These are phyloP conservation scores for Leccinum subgranulosum DNA, from an alignment of 768 basidiomycete genomes.

Conservation along the genomic window DNA sequence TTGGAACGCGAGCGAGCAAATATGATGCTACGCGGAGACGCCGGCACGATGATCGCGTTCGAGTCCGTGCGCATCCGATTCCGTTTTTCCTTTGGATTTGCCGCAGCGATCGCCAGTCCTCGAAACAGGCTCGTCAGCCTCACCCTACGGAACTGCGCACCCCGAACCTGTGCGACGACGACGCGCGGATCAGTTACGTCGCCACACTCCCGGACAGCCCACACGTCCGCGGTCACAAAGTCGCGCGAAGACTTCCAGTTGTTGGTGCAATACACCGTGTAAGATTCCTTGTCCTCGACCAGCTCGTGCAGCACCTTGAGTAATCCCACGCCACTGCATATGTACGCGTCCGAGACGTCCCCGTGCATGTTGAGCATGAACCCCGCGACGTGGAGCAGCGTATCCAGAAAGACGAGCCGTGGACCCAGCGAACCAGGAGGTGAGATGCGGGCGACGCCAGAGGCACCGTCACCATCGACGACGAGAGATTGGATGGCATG, in stretches of 20 bases:
- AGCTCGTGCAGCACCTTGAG: constrained; percentile 45
- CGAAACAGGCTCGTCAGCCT: constrained; percentile 47
- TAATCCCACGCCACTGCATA: constrained; percentile 55
- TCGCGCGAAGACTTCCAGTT: constrained; percentile 42
- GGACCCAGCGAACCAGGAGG: constrained; percentile 42
- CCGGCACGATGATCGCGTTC: constrained; percentile 24
- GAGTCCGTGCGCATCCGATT: constrained; percentile 26
- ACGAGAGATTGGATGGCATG: constrained; percentile 55
- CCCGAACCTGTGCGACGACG: constrained; percentile 56
- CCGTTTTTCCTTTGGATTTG: constrained; percentile 10
- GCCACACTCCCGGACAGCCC: constrained; percentile 40
- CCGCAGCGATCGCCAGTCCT: constrained; percentile 36
- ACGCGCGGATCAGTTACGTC: constrained; percentile 20
- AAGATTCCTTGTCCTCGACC: constrained; percentile 40
- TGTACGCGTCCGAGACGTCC: constrained; percentile 50
- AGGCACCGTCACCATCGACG: constrained; percentile 44
- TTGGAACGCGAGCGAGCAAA: constrained; percentile 28
- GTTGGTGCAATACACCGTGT: constrained; percentile 51
- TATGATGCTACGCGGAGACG: constrained; percentile 28
- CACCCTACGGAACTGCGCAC: constrained; percentile 58
- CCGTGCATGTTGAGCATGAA: constrained; percentile 64
- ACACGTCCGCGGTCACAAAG: constrained; percentile 49
- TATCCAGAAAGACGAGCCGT: constrained; percentile 62
- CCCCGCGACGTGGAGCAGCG: constrained; percentile 66
- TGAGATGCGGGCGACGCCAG: constrained; percentile 49